Evolutionary conservation across 2,329 filamentous ascomycete genomes (phyloP).

Genomic region (Ophiocordyceps unilateralis): DNA sequence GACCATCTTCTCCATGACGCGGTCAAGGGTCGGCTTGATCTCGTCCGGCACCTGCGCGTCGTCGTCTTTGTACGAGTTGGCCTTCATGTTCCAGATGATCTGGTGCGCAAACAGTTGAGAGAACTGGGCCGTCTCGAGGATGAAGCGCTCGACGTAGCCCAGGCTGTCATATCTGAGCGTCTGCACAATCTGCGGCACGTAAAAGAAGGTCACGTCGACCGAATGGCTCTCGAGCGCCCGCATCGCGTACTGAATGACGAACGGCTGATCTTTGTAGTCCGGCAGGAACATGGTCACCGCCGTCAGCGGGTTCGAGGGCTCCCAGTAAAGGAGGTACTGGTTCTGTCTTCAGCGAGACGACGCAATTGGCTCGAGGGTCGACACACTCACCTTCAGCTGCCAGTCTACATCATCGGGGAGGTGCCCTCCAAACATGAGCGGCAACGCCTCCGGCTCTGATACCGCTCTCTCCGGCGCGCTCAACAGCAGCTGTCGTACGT

Average conservation of each 20-base stretch:
- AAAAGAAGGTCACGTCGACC: constrained; percentile 97
- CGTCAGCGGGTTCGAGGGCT: constrained; percentile 78
- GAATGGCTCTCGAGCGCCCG: constrained; percentile 83
- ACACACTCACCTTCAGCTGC: constrained; percentile 55
- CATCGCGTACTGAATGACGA: constrained; percentile 93
- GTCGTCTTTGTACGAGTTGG: constrained; percentile 95
- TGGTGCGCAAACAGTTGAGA: constrained; percentile 98
- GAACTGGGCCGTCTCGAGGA: constrained; percentile 89
- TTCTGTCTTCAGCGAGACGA: constrained; percentile 4
- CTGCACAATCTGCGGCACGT: constrained; percentile 96
- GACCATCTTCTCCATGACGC: constrained; percentile 72
- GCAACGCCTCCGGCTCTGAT: constrained; percentile 63
- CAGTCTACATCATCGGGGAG: constrained; percentile 59
- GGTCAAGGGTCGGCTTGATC: constrained; percentile 85
- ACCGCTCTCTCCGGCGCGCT: constrained; percentile 74
- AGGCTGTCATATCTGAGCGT: constrained; percentile 81
- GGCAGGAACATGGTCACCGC: constrained; percentile 89
- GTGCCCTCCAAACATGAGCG: constrained; percentile 60
- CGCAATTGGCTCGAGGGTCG: neutral
- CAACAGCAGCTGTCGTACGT: constrained; percentile 65
- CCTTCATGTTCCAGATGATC: constrained; percentile 99
- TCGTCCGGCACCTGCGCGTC: constrained; percentile 77
- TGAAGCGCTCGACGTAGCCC: constrained; percentile 91
- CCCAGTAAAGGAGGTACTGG: constrained; percentile 83
- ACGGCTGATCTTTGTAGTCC: constrained; percentile 77